Conservation (phyloP, 2,329 filamentous ascomycete species). For the Aspergillus floridensis region DNA sequence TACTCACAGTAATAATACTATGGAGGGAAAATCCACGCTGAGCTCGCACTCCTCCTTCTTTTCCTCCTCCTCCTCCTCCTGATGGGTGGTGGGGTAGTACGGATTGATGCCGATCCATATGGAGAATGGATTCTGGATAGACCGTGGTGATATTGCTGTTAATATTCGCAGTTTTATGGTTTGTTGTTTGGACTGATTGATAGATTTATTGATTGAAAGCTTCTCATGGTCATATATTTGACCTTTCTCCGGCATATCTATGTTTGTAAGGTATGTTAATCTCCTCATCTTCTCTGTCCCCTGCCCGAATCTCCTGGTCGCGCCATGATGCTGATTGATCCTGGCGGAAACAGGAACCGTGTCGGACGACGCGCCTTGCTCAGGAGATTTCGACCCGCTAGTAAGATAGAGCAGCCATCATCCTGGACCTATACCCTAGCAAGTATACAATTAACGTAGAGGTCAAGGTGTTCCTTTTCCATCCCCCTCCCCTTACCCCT, state of each 20-base stretch:
- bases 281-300: not conserved
- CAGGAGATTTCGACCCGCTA: not conserved
- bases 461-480: not conserved
- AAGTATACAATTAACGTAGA: not conserved
- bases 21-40: too few species aligned
- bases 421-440: not conserved
- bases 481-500: too few species aligned
- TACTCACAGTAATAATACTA: too few species aligned
- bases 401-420: not conserved
- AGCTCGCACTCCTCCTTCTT: not conserved
- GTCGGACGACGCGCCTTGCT: not conserved
- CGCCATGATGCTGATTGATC: not conserved
- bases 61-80: not conserved
- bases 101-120: constrained; percentile 31
- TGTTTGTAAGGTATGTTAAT: not conserved
- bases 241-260: not conserved
- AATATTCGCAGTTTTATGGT: not conserved
- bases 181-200: not conserved
- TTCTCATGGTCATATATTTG: not conserved
- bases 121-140: not conserved
- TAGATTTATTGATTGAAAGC: too few species aligned
- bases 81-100: constrained; percentile 24
- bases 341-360: not conserved
- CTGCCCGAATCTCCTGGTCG: not conserved
- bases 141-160: not conserved